Evolutionary conservation across 2,329 filamentous ascomycete species (phyloP).

Genomic region (Phoma herbarum): DNA sequence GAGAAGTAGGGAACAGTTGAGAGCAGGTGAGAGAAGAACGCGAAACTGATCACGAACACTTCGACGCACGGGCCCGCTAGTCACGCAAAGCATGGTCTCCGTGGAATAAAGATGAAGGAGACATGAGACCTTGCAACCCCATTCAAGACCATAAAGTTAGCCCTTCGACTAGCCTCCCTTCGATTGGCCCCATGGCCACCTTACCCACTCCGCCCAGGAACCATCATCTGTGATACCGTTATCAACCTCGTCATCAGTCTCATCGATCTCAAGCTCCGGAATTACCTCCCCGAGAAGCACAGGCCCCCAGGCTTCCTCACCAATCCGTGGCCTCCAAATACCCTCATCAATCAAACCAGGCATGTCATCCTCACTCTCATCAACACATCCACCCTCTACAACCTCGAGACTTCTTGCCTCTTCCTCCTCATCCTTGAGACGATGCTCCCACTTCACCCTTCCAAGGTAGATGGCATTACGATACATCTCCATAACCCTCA

Average conservation of each 20-base stretch:
- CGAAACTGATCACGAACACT: too few relatives aligned
- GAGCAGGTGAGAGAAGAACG: too few relatives aligned
- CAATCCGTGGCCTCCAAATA: not conserved
- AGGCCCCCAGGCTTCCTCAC: not conserved
- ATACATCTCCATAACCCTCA: conserved; percentile 18
- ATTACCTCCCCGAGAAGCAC: not conserved
- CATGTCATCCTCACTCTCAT: not conserved
- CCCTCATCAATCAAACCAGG: not conserved
- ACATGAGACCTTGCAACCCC: not conserved
- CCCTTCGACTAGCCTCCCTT: not conserved
- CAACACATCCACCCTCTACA: not conserved
- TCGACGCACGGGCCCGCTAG: too few relatives aligned
- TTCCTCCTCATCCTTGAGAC: not conserved
- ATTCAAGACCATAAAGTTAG: too few relatives aligned
- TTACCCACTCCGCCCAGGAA: not conserved
- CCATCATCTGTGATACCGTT: not conserved
- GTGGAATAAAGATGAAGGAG: not conserved
- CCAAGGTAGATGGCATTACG: conserved; percentile 3
- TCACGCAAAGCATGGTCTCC: too few relatives aligned
- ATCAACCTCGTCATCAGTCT: not conserved
- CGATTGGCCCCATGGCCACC: not conserved
- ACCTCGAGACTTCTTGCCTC: not conserved
- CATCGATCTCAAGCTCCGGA: not conserved
- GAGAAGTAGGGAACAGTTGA: too few relatives aligned
- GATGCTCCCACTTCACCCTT: not conserved